A percentile compares a stretch with the other conserved stretches of the same genome.
Conservation (phyloP, 371 early-diverging fungal species). For the Lichtheimia ramosa region DNA sequence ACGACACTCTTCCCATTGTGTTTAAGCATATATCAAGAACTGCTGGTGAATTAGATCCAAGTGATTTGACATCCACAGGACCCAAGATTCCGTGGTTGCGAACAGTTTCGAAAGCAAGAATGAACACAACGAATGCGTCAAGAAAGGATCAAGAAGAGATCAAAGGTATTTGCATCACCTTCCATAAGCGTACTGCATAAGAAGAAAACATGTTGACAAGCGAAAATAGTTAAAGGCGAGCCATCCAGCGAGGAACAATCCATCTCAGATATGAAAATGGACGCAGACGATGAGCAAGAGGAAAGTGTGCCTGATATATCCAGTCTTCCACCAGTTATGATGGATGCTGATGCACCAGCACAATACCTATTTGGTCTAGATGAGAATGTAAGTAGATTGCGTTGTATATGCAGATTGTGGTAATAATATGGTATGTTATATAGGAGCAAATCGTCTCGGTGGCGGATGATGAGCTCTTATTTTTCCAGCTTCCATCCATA, state of each 20-base stretch:
- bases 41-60: slow-evolving; percentile 44
- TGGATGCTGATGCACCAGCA: slow-evolving; percentile 50
- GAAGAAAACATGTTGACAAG: no score
- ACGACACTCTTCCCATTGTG: slow-evolving; percentile 36
- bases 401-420: not conserved
- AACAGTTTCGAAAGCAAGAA: slow-evolving; percentile 11
- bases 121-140: not conserved
- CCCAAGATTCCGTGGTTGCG: slow-evolving; percentile 35
- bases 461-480: slow-evolving; percentile 40
- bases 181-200: no score
- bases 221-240: slow-evolving; percentile 14
- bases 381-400: slow-evolving; percentile 16
- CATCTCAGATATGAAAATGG: slow-evolving; percentile 2
- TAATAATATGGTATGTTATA: not conserved
- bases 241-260: not conserved
- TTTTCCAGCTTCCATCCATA: slow-evolving; percentile 46
- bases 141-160: not conserved
- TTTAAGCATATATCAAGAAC: slow-evolving; percentile 32
- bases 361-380: slow-evolving; percentile 41
- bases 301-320: slow-evolving; percentile 15
- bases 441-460: slow-evolving; percentile 34
- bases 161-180: no score
- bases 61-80: slow-evolving; percentile 24
- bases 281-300: slow-evolving; percentile 7
- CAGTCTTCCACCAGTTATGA: slow-evolving; percentile 12